Evolutionary conservation across 2,329 filamentous ascomycete genomes (phyloP).

Genomic region (Aspergillus pseudotamarii): DNA sequence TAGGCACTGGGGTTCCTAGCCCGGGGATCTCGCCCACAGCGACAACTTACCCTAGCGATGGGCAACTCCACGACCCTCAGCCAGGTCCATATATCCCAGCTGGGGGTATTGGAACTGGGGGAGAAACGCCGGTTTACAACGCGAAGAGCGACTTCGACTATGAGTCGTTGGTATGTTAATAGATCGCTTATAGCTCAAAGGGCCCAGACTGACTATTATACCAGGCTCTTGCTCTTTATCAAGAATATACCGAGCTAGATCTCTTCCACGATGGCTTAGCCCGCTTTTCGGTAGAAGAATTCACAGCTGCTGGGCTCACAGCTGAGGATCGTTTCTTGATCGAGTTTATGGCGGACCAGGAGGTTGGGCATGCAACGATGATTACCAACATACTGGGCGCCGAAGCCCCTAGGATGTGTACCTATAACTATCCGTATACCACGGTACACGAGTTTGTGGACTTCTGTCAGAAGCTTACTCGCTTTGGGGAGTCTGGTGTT

Average conservation of each 20-base stretch:
- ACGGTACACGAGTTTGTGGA: slow-evolving; percentile 78
- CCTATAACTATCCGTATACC: slow-evolving; percentile 77
- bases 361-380: slow-evolving; percentile 75
- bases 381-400: slow-evolving; percentile 76
- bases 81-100: slow-evolving; percentile 73
- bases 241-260: slow-evolving; percentile 84
- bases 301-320: slow-evolving; percentile 67
- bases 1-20: slow-evolving; percentile 61
- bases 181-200: not conserved
- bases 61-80: slow-evolving; percentile 66
- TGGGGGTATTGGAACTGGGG: slow-evolving; percentile 77
- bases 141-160: slow-evolving; percentile 83
- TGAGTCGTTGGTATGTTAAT: slow-evolving; percentile 61
- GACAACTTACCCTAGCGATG: slow-evolving; percentile 72
- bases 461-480: slow-evolving; percentile 83
- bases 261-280: slow-evolving; percentile 62
- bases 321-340: slow-evolving; percentile 72
- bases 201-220: slow-evolving; percentile 6
- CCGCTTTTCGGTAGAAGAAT: slow-evolving; percentile 69
- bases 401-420: slow-evolving; percentile 63
- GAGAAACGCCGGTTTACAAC: slow-evolving; percentile 73
- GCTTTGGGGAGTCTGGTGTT: slow-evolving; percentile 76
- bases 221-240: slow-evolving; percentile 69
- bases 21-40: slow-evolving; percentile 63
- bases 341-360: slow-evolving; percentile 76